Percentiles rank a stretch among this genome's conserved stretches.
These are phyloP conservation scores for Sugiyamaella neomexicana DNA, from an alignment of 1,139 yeast species.

Conservation along the genomic window DNA sequence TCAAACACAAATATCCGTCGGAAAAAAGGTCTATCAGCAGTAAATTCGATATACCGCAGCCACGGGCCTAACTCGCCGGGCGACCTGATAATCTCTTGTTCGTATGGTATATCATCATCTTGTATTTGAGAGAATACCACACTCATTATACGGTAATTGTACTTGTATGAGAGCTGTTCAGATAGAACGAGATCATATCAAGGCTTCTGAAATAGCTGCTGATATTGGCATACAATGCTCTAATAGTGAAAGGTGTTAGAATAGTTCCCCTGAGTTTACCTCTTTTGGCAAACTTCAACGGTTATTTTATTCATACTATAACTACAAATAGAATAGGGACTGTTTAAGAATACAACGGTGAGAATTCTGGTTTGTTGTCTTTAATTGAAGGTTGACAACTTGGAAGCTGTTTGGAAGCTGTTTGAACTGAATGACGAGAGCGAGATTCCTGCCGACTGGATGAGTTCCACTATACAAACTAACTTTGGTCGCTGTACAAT, in stretches of 20 bases:
- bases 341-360: too few species aligned
- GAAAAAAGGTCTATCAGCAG: conserved; percentile 37
- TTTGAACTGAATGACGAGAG: too few species aligned
- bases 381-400: too few species aligned
- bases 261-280: conserved; percentile 1
- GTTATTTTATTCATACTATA: too few species aligned
- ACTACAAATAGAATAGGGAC: too few species aligned
- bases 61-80: conserved; percentile 52
- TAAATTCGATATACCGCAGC: conserved; percentile 53
- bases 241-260: not conserved
- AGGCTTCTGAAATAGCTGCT: not conserved
- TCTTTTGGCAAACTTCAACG: not conserved
- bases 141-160: not conserved
- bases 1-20: conserved; percentile 50
- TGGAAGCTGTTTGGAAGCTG: too few species aligned
- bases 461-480: too few species aligned
- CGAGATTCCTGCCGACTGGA: too few species aligned
- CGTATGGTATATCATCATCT: conserved; percentile 47
- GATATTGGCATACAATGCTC: not conserved
- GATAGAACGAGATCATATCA: too few species aligned
- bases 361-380: too few species aligned
- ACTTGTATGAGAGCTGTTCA: not conserved
- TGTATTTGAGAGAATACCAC: conserved; percentile 8
- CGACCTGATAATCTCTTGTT: conserved; percentile 48
- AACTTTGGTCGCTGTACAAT: too few species aligned